Evolutionary conservation across 2,329 filamentous ascomycete genomes (phyloP).

Genomic region (Penicillium nordicum): DNA sequence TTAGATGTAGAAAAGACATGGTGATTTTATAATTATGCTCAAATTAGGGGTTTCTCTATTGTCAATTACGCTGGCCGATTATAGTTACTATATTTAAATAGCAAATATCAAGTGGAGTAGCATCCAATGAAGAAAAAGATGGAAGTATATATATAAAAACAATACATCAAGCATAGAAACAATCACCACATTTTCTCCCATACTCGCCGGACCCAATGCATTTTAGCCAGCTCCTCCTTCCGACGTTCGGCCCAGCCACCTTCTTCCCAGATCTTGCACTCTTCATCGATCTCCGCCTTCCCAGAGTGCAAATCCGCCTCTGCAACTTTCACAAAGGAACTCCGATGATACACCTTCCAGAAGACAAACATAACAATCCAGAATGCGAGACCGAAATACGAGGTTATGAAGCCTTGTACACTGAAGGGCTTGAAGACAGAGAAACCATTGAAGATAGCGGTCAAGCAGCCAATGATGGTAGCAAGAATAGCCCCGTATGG

Average conservation of each 20-base stretch:
- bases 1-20: neutral
- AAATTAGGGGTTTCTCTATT: neutral
- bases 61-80: neutral
- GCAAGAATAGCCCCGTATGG: constrained; percentile 68
- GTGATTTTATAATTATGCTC: no score
- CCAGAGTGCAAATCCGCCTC: constrained; percentile 33
- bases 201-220: constrained; percentile 25
- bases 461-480: constrained; percentile 49
- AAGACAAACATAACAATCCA: constrained; percentile 43
- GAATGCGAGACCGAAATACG: constrained; percentile 47
- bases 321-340: constrained; percentile 26
- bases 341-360: constrained; percentile 34
- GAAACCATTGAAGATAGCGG: constrained; percentile 67
- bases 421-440: constrained; percentile 40
- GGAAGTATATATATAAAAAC: neutral
- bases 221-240: constrained; percentile 28
- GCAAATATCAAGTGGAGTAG: neutral
- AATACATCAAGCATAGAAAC: neutral
- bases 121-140: neutral
- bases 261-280: constrained; percentile 36
- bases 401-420: constrained; percentile 49
- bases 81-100: neutral
- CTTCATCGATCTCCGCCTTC: constrained; percentile 35
- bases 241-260: constrained; percentile 29
- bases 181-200: constrained; percentile 35